A percentile compares a stretch with the other conserved stretches of the same genome.
These are phyloP conservation scores for Vachellia pachyceras DNA, from an alignment of 306 rosid genomes.

Conservation along the genomic window DNA sequence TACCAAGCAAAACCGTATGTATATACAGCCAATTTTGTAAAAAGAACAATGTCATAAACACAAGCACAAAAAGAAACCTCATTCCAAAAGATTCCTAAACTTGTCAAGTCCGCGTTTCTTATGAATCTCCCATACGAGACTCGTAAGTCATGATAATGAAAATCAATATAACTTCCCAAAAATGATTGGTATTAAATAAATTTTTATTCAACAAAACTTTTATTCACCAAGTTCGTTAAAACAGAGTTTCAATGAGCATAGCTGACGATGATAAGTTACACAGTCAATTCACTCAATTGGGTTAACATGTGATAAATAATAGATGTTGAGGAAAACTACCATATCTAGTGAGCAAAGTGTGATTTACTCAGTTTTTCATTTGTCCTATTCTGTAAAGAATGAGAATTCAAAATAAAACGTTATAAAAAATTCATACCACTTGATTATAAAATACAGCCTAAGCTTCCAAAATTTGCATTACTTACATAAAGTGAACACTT, in stretches of 20 bases:
- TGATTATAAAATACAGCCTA: constrained; percentile 13
- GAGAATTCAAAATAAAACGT: background rate
- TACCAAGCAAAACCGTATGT: no score
- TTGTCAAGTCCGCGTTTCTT: no score
- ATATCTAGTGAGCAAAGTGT: background rate
- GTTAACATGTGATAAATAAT: background rate
- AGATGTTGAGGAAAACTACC: background rate
- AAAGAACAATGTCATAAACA: no score
- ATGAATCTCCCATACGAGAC: no score
- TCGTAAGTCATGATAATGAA: no score
- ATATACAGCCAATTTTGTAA: no score
- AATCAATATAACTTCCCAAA: no score
- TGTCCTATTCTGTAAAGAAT: background rate
- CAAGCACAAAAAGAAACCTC: no score
- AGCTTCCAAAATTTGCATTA: constrained; percentile 1
- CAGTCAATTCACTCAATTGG: background rate
- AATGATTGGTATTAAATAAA: no score
- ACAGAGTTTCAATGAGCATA: no score
- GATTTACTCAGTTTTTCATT: background rate
- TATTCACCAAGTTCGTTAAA: background rate
- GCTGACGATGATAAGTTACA: background rate
- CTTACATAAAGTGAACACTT: background rate
- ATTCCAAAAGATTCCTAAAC: no score
- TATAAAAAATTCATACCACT: background rate
- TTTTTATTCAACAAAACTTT: background rate